Evolutionary conservation across 352 stramenopile genomes (phyloP), one percentile per base, ranked within the genome.

Genomic region (Globisporangium polare): DNA sequence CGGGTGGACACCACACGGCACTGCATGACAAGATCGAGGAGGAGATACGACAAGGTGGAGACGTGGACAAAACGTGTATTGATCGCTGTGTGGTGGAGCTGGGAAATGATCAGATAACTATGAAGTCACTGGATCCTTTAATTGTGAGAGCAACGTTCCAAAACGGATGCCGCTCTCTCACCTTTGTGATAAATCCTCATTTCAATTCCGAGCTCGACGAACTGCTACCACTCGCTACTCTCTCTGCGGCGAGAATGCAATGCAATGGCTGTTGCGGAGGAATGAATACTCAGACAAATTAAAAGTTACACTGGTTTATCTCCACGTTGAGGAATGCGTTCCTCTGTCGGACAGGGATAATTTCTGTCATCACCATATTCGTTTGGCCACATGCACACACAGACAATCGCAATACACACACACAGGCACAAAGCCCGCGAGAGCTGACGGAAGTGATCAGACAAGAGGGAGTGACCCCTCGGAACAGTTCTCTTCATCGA

Each of bases 271-370:
- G 37, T n/a, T 43, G 41, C 41, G 41, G 41, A 43, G 49, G 49
- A 71, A 73, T 89, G 49, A 71, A 73, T 89, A 89, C 85, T 90
- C 80, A 91, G 79, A 60, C 76, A 80, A 86, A 78, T 81, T 82
- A 83, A 83, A 89, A 94, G 85, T 94, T 94, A 94, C 85, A 80
- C 85, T 92, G 78, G 77, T 79, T 87, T 92, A 74, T 94, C 85
- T 86, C 76, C 86, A 89, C 75, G 73, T 79, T 71, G 68, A 73
- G 72, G 78, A 89, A 93, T 87, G 84, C 81, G 84, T 88, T 89
- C 84, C 75, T 77, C 74, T 71, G 82, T 94, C 85, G 77, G 85
- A 94, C 85, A 92, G 82, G 84, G 85, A 94, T 94, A 94, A 94
- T 78, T 80, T 72, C 61, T 77, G 68, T 91, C 85, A 91, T 94